A percentile compares a stretch with the other conserved stretches of the same genome.
Conservation (phyloP, 2,329 filamentous ascomycete species). For the Mariannaea sp. region DNA sequence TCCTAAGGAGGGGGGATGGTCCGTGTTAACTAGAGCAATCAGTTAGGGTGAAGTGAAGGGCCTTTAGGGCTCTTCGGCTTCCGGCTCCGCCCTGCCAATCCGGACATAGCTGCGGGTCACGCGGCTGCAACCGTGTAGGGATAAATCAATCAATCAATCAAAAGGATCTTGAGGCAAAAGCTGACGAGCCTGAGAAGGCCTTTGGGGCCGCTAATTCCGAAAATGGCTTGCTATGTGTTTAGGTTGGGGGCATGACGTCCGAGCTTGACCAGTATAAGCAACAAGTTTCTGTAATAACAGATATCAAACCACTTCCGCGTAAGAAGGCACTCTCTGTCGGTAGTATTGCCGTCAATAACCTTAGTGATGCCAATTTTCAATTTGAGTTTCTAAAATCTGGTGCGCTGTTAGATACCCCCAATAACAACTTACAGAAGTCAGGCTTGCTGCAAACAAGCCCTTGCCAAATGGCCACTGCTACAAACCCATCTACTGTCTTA, state of each 20-base stretch:
- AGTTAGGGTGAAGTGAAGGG: too few species aligned
- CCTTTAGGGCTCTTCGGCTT: too few species aligned
- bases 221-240: slow-evolving; percentile 80
- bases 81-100: too few species aligned
- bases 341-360: slow-evolving; percentile 58
- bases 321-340: slow-evolving; percentile 50
- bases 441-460: slow-evolving; percentile 43
- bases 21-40: too few species aligned
- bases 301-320: slow-evolving; percentile 44
- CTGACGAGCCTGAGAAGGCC: slow-evolving; percentile 77
- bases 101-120: too few species aligned
- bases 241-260: slow-evolving; percentile 83
- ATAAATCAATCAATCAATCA: too few species aligned
- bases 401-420: slow-evolving; percentile 60
- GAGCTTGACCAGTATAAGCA: slow-evolving; percentile 93
- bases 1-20: too few species aligned
- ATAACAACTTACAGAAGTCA: slow-evolving; percentile 35
- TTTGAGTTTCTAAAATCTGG: slow-evolving; percentile 98
- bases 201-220: slow-evolving; percentile 84
- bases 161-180: slow-evolving; percentile 82
- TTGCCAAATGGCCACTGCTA: slow-evolving; percentile 29
- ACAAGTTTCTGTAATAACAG: slow-evolving; percentile 67
- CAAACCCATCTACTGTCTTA: slow-evolving; percentile 41
- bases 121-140: too few species aligned
- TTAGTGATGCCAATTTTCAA: slow-evolving; percentile 80